A percentile compares a stretch with the other conserved stretches of the same genome.
These are phyloP conservation scores for Starmerella gropengiesseri DNA, from an alignment of 805 yeast species.

Conservation along the genomic window DNA sequence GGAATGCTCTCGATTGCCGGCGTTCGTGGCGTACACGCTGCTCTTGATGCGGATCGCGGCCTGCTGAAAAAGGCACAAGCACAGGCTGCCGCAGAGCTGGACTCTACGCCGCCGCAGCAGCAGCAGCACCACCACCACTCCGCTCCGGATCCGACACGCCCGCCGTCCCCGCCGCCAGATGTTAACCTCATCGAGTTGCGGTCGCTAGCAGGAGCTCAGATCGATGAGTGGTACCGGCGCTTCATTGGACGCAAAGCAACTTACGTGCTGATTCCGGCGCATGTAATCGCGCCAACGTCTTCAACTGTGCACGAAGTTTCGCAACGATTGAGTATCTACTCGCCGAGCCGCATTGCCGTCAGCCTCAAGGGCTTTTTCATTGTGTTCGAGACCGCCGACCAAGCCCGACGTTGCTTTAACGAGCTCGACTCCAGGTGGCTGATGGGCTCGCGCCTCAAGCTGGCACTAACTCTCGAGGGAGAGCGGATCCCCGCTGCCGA, in stretches of 20 bases:
- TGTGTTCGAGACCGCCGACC: slow-evolving; percentile 1
- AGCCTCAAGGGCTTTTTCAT: slow-evolving; percentile 11
- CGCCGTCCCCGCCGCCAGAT: neutral
- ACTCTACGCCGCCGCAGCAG: neutral
- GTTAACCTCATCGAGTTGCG: slow-evolving; percentile 9
- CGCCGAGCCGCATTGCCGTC: slow-evolving; percentile 3
- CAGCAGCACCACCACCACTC: neutral
- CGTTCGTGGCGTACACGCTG: neutral
- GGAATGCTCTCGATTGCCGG: slow-evolving; percentile 1
- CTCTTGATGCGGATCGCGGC: neutral
- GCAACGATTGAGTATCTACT: neutral
- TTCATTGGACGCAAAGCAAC: slow-evolving; percentile 4
- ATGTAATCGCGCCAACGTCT: neutral
- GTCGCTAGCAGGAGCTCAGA: neutral
- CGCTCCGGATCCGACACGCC: too few relatives aligned
- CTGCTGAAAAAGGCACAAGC: neutral
- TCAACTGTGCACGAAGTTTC: slow-evolving; percentile 3
- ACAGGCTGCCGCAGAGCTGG: slow-evolving; percentile 1
- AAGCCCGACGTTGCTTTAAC: slow-evolving; percentile 5
- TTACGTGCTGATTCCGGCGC: slow-evolving; percentile 11
- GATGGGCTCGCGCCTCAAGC: neutral
- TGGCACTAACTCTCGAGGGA: slow-evolving; percentile 9
- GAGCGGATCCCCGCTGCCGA: slow-evolving; percentile 1
- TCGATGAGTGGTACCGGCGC: slow-evolving; percentile 11
- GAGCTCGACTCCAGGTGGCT: neutral